Base-by-base conservation (phyloP, 305 asterid species). In the Coffea humblotiana region DNA sequence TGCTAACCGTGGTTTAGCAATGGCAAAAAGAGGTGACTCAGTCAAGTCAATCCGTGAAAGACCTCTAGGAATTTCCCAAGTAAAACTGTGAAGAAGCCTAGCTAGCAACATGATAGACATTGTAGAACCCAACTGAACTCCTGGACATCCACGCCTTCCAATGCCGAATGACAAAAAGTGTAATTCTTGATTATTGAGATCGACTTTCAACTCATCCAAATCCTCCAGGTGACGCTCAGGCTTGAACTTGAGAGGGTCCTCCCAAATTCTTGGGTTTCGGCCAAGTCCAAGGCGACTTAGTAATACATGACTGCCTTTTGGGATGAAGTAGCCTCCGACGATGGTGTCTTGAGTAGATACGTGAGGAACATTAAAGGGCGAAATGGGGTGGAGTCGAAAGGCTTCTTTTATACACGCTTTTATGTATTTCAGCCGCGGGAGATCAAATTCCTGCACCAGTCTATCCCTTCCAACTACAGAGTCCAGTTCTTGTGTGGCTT, bases 51-150 rank as follows among this genome's bases (percentile, higher is more conserved):
- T 66, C 60, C 40, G 19, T 4, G 70, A 49, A 35, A 29, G 15
- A 2, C 51, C 68, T 35, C 71, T 10, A 8, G 77, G 81, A 3
- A 27, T 18, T 6, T 68, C 58, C 81, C 81, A 78, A 70, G 71
- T 56, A 51, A 78, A 78, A 13, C 81, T 65, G 3, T 61, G 80
- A 23, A 76, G 73, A 71, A 81, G 84, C 75, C 84, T 81, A 6
- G 81, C 74, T 19, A 81, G 58, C 72, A 81, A 60, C 78, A 81
- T 77, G 5, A 12, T 45, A 18, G 78, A 61, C 49, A 81, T 40
- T 1, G 61, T 71, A 1, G 78, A 71, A 2, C 81, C 84, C 19
- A 81, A 58, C 8, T 19, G 18, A 2, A 72, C 78, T 0, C 13
- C 72, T 6, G 82, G 79, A 18, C 82, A 82, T 6, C 85, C 79